Percentiles rank a stretch among this genome's conserved stretches.
These are phyloP conservation scores for Tuber microsphaerosporum DNA, from an alignment of 495 filamentous ascomycete species.

Conservation along the genomic window DNA sequence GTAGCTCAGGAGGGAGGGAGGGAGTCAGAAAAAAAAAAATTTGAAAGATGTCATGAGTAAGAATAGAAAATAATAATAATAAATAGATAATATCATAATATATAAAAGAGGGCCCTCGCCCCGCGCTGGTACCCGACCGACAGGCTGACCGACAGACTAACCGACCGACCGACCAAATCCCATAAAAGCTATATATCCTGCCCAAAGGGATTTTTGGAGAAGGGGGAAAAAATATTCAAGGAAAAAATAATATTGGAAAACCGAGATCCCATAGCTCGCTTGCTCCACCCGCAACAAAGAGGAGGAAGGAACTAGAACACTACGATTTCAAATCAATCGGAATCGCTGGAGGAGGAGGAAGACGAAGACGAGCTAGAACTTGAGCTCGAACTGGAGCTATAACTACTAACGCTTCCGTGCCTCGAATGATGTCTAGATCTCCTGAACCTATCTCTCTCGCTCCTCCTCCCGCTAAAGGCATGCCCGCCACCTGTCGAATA, in stretches of 20 bases:
- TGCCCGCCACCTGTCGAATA: slow-evolving; percentile 42
- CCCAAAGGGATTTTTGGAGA: background rate
- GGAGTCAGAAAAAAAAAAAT: background rate
- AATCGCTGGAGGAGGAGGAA: slow-evolving; percentile 3
- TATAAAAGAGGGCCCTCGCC: background rate
- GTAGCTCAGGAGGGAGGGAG: background rate
- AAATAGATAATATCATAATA: background rate
- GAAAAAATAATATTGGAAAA: background rate
- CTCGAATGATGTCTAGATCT: slow-evolving; percentile 17
- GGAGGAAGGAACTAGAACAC: background rate
- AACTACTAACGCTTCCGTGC: slow-evolving; percentile 27
- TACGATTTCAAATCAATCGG: slow-evolving; percentile 6
- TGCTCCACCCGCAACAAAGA: background rate
- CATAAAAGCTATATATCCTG: background rate
- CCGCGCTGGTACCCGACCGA: background rate
- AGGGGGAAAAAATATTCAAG: background rate
- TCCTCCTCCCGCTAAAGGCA: slow-evolving; percentile 17
- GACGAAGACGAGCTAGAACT: slow-evolving; percentile 26
- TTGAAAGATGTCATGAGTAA: background rate
- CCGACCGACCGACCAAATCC: background rate
- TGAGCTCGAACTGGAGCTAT: slow-evolving; percentile 26
- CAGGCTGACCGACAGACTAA: background rate
- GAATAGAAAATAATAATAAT: background rate
- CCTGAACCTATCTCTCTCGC: slow-evolving; percentile 37
- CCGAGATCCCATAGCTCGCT: background rate